These are phyloP conservation scores for Calonectria fujianensis DNA, from an alignment of 2,329 filamentous ascomycete species.

Conservation along the genomic window DNA sequence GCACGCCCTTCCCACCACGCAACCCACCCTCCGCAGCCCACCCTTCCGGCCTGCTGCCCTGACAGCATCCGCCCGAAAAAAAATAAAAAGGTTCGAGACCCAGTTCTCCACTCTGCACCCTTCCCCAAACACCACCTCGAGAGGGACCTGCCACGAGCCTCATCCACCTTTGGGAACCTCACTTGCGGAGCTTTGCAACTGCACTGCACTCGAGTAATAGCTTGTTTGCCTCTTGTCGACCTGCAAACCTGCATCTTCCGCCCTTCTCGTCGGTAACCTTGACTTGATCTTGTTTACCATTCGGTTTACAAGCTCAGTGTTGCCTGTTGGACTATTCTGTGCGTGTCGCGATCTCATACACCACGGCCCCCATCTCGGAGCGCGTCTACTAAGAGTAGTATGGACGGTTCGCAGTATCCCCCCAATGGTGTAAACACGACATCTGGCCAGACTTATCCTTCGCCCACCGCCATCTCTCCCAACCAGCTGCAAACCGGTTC, in stretches of 20 bases:
- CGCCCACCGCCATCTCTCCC: constrained; percentile 70
- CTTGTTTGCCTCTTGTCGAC: constrained; percentile 47
- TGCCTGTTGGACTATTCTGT: constrained; percentile 47
- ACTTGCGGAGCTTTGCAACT: constrained; percentile 56
- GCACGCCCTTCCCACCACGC: constrained; percentile 50
- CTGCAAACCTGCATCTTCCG: constrained; percentile 43
- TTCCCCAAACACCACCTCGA: constrained; percentile 67
- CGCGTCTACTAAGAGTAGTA: constrained; percentile 65
- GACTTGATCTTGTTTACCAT: constrained; percentile 52
- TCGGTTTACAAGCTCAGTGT: constrained; percentile 48
- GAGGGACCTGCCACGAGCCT: constrained; percentile 63
- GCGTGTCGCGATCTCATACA: constrained; percentile 53
- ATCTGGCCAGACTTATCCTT: constrained; percentile 70
- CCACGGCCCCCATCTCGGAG: constrained; percentile 51
- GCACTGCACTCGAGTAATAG: constrained; percentile 47
- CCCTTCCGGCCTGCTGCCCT: constrained; percentile 56
- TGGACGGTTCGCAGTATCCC: constrained; percentile 74
- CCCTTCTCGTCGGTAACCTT: constrained; percentile 49
- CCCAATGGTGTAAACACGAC: constrained; percentile 75
- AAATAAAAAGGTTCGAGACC: constrained; percentile 66
- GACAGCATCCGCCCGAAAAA: constrained; percentile 57
- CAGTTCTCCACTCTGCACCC: constrained; percentile 68
- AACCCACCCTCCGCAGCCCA: constrained; percentile 54
- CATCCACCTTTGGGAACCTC: constrained; percentile 62
- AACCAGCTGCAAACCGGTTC: constrained; percentile 70